Percentiles rank a stretch among this genome's conserved stretches.
These are phyloP conservation scores for Mortierella sp. DNA, from an alignment of 371 early-diverging fungal genomes.

Conservation along the genomic window DNA sequence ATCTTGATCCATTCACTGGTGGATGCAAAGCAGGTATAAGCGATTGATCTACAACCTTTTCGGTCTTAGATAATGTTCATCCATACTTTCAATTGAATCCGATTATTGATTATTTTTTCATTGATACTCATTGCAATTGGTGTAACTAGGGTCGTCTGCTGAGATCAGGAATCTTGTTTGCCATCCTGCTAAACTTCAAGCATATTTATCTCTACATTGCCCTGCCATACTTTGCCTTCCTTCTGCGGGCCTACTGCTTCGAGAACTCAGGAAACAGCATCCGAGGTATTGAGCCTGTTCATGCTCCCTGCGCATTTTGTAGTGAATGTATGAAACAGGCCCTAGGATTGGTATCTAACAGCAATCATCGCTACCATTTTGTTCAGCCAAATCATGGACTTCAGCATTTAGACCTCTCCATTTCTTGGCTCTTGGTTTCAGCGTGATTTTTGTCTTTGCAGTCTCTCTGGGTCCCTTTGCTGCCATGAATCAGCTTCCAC, in stretches of 20 bases:
- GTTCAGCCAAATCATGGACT: constrained; percentile 42
- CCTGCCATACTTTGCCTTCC: constrained; percentile 93
- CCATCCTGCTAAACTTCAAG: constrained; percentile 92
- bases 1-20: constrained; percentile 85
- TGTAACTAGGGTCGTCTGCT: constrained; percentile 65
- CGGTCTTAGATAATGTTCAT: not conserved
- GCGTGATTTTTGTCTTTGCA: constrained; percentile 75
- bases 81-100: not conserved
- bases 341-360: not conserved
- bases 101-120: not conserved
- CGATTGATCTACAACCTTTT: constrained; percentile 2
- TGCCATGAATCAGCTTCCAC: constrained; percentile 72
- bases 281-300: constrained; percentile 18
- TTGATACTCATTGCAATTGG: not conserved
- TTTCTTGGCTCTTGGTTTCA: constrained; percentile 70
- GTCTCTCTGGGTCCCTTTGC: constrained; percentile 89
- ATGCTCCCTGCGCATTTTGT: constrained; percentile 9
- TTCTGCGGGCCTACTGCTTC: constrained; percentile 88
- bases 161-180: constrained; percentile 84
- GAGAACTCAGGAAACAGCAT: constrained; percentile 43
- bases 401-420: constrained; percentile 50
- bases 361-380: not conserved
- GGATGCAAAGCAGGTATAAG: constrained; percentile 73
- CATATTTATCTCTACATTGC: constrained; percentile 96
- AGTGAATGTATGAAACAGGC: not conserved